Evolutionary conservation across 164 flowering plant species (phyloP).

Genomic region (Magnolia kwangsiensis): DNA sequence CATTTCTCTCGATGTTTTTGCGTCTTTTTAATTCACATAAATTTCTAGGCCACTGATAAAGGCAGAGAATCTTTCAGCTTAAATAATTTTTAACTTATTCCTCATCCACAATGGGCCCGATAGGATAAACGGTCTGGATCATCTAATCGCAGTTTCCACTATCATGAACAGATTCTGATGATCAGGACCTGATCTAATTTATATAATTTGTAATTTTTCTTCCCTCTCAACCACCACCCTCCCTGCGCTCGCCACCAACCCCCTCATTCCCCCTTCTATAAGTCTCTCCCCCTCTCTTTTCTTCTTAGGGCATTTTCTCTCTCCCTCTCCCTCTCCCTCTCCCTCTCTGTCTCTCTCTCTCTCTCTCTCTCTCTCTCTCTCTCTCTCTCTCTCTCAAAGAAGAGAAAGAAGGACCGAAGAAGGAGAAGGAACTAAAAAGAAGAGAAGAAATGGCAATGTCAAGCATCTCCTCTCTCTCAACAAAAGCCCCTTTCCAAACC

Average conservation of each 20-base stretch:
- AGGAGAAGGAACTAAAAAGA: neutral
- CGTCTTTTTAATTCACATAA: no score
- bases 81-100: no score
- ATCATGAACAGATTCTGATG: no score
- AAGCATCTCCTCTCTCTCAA: constrained; percentile 15
- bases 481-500: constrained; percentile 14
- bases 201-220: neutral
- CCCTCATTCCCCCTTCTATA: neutral
- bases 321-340: neutral
- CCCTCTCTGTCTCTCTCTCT: neutral
- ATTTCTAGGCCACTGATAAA: no score
- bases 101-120: no score
- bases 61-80: no score
- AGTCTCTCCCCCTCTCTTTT: neutral
- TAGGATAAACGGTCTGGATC: no score
- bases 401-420: neutral
- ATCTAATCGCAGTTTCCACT: no score
- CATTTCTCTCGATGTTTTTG: no score
- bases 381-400: neutral
- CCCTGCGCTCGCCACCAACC: neutral
- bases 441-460: constrained; percentile 20
- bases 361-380: no score
- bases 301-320: neutral
- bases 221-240: neutral
- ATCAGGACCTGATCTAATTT: no score